Base-by-base conservation (phyloP, 1,284 basidiomycete species). In the Boletellus dicymbophilus region DNA sequence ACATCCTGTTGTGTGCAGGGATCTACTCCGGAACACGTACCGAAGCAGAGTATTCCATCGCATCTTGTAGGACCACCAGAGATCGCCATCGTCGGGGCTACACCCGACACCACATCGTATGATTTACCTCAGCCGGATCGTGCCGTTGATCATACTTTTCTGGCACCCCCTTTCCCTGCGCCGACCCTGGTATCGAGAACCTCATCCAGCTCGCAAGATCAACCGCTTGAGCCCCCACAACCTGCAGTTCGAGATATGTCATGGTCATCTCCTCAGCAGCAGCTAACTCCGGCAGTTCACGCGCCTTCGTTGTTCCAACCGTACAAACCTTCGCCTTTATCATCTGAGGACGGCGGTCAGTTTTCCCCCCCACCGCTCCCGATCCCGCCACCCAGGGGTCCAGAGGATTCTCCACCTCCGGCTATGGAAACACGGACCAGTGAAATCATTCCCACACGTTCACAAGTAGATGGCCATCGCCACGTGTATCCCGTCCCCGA, bases 11-110 rank as follows among this genome's bases (percentile, higher is more conserved):
- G 3, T 27, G 21, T 45, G 13, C 30, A 66, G 65, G 37, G 52
- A 21, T 49, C 56, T 16, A 58, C 63, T 37, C 57, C 55, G 10
- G 65, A 66, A 41, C 46, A 59, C 13, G 34, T 38, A 20, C 23
- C 47, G 3, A 51, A 33, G 42, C 56, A 49, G 31, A 55, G 46
- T 48, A 21, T 54, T 37, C 53, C 37, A 15, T 44, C 41, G 9
- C 46, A 58, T 11, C 48, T 54, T 44, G 25, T 46, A 43, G 61
- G 45, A 37, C 59, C 53, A 18, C 65, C 65, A 4, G 68, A 70
- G 38, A 66, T 66, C n/a, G 55, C 65, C 27, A 54, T 66, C 20
- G 62, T 68, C 9, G 63, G 60, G 23, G 62, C 65, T 40, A 70
- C 65, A 25, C 65, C 65, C 1, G 25, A 56, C 12, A 33, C 55